These are phyloP conservation scores for Cetraspora pellucida DNA, from an alignment of 192 early-diverging fungal species.

Conservation along the genomic window DNA sequence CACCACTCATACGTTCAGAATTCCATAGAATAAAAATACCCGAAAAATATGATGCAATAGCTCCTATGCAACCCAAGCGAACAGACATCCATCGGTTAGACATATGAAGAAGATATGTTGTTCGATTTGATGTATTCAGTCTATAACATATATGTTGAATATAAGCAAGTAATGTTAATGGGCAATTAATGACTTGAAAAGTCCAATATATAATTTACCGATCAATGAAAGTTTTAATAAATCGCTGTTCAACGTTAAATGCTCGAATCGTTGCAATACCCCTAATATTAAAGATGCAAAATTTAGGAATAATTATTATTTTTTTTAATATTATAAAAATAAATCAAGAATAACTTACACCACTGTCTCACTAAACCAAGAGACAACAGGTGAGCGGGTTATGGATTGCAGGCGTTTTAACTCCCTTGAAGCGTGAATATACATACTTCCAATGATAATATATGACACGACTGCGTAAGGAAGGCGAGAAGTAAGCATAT, in stretches of 20 bases:
- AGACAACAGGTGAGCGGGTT: slow-evolving; percentile 35
- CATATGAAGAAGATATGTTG: slow-evolving; percentile 80
- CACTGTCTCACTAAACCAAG: slow-evolving; percentile 49
- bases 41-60: slow-evolving; percentile 66
- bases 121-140: slow-evolving; percentile 72
- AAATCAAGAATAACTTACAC: slow-evolving; percentile 42
- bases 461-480: slow-evolving; percentile 4
- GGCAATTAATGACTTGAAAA: not conserved
- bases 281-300: slow-evolving; percentile 73
- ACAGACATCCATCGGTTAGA: slow-evolving; percentile 87
- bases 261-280: slow-evolving; percentile 85
- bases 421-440: slow-evolving; percentile 60
- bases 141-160: slow-evolving; percentile 19
- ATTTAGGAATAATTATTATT: slow-evolving; percentile 72
- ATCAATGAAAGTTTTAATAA: slow-evolving; percentile 59
- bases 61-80: slow-evolving; percentile 74
- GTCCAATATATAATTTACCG: not conserved
- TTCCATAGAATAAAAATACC: slow-evolving; percentile 64
- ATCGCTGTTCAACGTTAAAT: slow-evolving; percentile 68
- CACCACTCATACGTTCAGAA: slow-evolving; percentile 61
- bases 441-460: slow-evolving; percentile 5
- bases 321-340: slow-evolving; percentile 81
- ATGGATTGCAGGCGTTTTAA: slow-evolving; percentile 85
- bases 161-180: not conserved
- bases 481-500: no score